A percentile compares a stretch with the other conserved stretches of the same genome.
phyloP scores from a whole-genome alignment of 2,329 filamentous ascomycete genomes.

The Beauveria brongniartii region DNA sequence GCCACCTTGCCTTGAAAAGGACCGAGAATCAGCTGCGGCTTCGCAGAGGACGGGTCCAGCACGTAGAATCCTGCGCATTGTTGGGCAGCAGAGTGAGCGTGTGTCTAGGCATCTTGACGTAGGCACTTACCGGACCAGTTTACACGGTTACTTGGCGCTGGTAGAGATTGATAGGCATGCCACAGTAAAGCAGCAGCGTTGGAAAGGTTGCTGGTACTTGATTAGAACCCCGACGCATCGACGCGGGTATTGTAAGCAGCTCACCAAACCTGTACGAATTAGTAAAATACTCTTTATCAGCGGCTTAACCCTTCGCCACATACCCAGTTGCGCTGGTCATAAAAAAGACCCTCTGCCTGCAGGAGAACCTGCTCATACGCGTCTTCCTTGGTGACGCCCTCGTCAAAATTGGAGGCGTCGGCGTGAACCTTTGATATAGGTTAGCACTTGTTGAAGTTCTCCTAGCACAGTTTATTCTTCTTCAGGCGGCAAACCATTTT shows the following conservation, averaged over 20 bases:
- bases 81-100: neutral
- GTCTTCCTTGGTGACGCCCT: conserved; percentile 59
- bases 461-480: neutral
- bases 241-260: neutral
- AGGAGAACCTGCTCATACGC: conserved; percentile 67
- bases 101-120: neutral
- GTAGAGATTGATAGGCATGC: conserved; percentile 70
- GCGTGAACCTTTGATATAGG: conserved; percentile 58
- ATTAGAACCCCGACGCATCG: neutral
- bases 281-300: neutral
- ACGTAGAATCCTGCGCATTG: conserved; percentile 61
- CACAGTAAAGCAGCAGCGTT: conserved; percentile 70
- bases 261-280: conserved; percentile 17
- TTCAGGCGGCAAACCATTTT: conserved; percentile 7
- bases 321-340: conserved; percentile 75
- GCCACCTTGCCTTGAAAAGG: conserved; percentile 76
- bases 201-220: conserved; percentile 57
- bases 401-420: conserved; percentile 65
- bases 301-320: conserved; percentile 15
- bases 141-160: conserved; percentile 54
- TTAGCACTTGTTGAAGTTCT: neutral
- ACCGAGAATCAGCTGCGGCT: conserved; percentile 59
- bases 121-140: conserved; percentile 62
- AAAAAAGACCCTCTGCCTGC: conserved; percentile 61
- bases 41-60: conserved; percentile 40